phyloP scores from a whole-genome alignment of 805 yeast species.

The Metschnikowia bowlesiae region DNA sequence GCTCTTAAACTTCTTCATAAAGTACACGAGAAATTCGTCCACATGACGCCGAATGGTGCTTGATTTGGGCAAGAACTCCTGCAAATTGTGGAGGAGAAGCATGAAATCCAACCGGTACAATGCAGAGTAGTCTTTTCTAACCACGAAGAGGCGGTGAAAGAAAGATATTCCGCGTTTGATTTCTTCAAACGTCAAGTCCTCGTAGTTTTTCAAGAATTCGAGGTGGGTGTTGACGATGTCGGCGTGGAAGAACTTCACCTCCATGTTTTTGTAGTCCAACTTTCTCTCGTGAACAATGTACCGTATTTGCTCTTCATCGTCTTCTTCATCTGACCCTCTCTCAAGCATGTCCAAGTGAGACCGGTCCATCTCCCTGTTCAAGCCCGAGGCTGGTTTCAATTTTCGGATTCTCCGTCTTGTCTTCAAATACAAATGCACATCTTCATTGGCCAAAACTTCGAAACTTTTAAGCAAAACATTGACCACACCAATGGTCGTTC shows the following conservation, averaged over 20 bases:
- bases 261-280: slow-evolving; percentile 40
- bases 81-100: slow-evolving; percentile 46
- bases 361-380: slow-evolving; percentile 17
- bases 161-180: slow-evolving; percentile 63
- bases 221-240: slow-evolving; percentile 63
- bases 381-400: slow-evolving; percentile 21
- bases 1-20: slow-evolving; percentile 54
- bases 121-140: slow-evolving; percentile 52
- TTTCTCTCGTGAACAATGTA: slow-evolving; percentile 43
- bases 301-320: slow-evolving; percentile 26
- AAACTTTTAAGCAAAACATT: slow-evolving; percentile 63
- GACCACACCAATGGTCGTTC: slow-evolving; percentile 58
- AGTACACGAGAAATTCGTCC: slow-evolving; percentile 61
- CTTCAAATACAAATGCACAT: slow-evolving; percentile 46
- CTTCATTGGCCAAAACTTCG: slow-evolving; percentile 59
- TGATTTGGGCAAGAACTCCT: slow-evolving; percentile 44
- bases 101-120: slow-evolving; percentile 74
- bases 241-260: slow-evolving; percentile 50
- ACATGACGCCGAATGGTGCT: slow-evolving; percentile 53
- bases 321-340: slow-evolving; percentile 24
- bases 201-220: slow-evolving; percentile 53
- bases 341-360: slow-evolving; percentile 16
- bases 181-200: slow-evolving; percentile 56
- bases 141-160: slow-evolving; percentile 65
- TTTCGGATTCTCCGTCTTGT: slow-evolving; percentile 38